Evolutionary conservation across 306 rosid species (phyloP).

Genomic region (Glycine latifolia): DNA sequence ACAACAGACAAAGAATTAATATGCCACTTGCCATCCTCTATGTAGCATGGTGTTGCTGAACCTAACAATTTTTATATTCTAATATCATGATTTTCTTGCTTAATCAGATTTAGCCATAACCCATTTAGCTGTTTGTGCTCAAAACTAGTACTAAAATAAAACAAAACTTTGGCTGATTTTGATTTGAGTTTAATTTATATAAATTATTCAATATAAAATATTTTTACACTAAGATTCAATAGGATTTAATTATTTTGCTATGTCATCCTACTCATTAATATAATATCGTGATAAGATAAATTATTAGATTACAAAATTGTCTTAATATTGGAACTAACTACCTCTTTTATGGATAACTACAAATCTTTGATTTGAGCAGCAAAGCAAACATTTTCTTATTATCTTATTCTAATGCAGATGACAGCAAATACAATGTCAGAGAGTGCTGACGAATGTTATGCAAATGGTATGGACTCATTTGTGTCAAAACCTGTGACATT

Average conservation of each 20-base stretch:
- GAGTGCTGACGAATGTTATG: constrained; percentile 90
- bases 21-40: neutral
- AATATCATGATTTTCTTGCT: neutral
- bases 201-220: neutral
- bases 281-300: neutral
- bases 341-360: neutral
- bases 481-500: constrained; percentile 92
- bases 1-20: neutral
- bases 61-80: neutral
- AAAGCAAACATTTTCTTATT: neutral
- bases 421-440: constrained; percentile 92
- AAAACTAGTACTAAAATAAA: neutral
- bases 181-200: neutral
- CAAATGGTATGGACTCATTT: constrained; percentile 92
- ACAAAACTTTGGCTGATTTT: constrained; percentile 13
- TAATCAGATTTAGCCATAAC: neutral
- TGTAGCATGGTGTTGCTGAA: neutral
- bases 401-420: constrained; percentile 67
- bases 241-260: neutral
- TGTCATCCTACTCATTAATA: neutral
- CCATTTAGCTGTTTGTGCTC: neutral
- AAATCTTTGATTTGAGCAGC: too few species aligned
- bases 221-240: neutral
- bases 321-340: neutral
- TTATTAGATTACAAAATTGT: neutral